Percentiles rank a stretch among this genome's conserved stretches.
Conservation (phyloP, 805 yeast species). For the Candida ascalaphidarum region DNA sequence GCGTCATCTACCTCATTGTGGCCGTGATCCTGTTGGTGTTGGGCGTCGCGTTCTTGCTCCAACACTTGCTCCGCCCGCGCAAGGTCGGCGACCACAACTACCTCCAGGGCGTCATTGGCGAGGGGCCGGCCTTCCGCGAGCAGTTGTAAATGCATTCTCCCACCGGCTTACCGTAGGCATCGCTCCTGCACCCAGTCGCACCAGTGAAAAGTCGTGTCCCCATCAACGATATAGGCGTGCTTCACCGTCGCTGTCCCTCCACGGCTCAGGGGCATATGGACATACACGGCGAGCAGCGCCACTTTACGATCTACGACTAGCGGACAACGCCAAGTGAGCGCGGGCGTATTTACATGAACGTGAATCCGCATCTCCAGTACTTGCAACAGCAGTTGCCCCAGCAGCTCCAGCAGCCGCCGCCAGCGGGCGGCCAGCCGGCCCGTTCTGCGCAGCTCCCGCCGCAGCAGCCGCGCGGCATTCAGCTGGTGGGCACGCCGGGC, state of each 20-base stretch:
- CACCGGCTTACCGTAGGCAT: too few species aligned
- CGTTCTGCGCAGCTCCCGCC: conserved; percentile 23
- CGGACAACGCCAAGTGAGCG: too few species aligned
- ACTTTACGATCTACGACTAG: too few species aligned
- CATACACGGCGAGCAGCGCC: too few species aligned
- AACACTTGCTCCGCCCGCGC: conserved; percentile 79
- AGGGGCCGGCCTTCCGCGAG: conserved; percentile 11
- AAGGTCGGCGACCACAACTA: conserved; percentile 74
- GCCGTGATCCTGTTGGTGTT: conserved; percentile 70
- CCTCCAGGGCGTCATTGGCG: conserved; percentile 17
- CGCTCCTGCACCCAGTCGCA: too few species aligned
- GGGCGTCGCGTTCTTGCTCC: conserved; percentile 67
- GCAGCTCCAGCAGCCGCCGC: conserved; percentile 14
- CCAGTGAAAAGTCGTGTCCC: too few species aligned
- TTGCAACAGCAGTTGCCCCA: conserved; percentile 27
- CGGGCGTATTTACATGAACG: too few species aligned
- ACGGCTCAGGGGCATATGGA: too few species aligned
- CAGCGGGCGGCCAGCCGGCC: conserved; percentile 19
- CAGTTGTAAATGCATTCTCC: too few species aligned
- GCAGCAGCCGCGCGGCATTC: conserved; percentile 19
- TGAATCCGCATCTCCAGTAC: conserved; percentile 35
- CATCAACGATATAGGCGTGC: too few species aligned
- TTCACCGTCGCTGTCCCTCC: too few species aligned
- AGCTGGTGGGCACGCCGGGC: conserved; percentile 25
- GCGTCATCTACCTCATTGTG: conserved; percentile 76